These are phyloP conservation scores for Wickerhamomyces sp. DNA, from an alignment of 1,139 yeast species.

Conservation along the genomic window DNA sequence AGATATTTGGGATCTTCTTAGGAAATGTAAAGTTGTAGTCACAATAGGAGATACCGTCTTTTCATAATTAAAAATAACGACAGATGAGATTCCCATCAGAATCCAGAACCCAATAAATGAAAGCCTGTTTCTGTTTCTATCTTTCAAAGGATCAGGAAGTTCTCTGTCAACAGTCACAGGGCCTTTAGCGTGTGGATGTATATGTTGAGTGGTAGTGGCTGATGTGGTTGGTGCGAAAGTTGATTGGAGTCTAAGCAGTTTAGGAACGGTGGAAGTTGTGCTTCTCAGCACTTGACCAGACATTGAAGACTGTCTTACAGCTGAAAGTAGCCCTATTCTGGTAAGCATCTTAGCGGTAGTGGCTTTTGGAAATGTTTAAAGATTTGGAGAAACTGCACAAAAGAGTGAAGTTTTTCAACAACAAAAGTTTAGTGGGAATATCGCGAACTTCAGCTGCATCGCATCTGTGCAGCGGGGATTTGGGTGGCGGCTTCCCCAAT, in stretches of 20 bases:
- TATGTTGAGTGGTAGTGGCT: constrained; percentile 3
- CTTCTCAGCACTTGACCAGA: not conserved
- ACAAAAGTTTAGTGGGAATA: too few relatives aligned
- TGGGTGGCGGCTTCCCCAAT: too few relatives aligned
- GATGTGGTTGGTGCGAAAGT: constrained; percentile 2
- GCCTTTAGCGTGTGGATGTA: constrained; percentile 15
- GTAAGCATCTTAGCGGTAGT: constrained; percentile 2
- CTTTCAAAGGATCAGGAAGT: constrained; percentile 70
- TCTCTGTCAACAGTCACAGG: constrained; percentile 61
- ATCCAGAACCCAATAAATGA: constrained; percentile 58
- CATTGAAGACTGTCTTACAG: not conserved
- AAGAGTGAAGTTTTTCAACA: not conserved
- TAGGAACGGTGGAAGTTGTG: not conserved
- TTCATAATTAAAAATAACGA: constrained; percentile 83
- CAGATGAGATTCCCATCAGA: constrained; percentile 61
- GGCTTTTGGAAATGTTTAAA: too few relatives aligned
- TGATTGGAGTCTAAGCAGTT: constrained; percentile 7
- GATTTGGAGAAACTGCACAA: not conserved
- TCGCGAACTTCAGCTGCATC: too few relatives aligned
- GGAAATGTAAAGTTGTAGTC: constrained; percentile 78
- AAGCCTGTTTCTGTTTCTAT: constrained; percentile 42
- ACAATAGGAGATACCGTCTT: constrained; percentile 85
- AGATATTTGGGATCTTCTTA: constrained; percentile 75
- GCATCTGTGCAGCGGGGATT: constrained; percentile 1
- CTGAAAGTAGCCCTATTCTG: constrained; percentile 1